A percentile compares a stretch with the other conserved stretches of the same genome.
Conservation (phyloP, 2,329 filamentous ascomycete genomes). For the Chaetomiaceae sp. region DNA sequence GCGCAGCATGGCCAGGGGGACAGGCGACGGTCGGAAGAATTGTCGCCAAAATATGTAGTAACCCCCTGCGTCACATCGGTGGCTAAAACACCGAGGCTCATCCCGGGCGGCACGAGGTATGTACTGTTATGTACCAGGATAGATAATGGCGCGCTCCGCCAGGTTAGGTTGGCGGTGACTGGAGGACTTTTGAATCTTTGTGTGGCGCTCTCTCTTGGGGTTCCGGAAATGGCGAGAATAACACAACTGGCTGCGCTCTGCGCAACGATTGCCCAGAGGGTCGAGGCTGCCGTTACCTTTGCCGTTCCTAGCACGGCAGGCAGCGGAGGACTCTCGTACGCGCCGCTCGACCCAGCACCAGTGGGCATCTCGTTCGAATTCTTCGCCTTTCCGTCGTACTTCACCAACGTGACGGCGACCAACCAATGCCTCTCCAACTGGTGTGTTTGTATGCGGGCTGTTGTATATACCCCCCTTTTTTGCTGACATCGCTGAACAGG, state of each 20-base stretch:
- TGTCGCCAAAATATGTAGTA: slow-evolving; percentile 1
- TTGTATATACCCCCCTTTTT: no score
- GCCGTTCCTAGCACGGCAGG: slow-evolving; percentile 19
- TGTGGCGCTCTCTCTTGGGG: background rate
- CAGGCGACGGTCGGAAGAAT: slow-evolving; percentile 16
- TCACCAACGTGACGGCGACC: slow-evolving; percentile 48
- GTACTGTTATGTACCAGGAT: background rate
- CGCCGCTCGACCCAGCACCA: slow-evolving; percentile 23
- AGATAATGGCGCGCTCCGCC: background rate
- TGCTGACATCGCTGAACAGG: no score
- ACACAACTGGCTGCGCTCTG: slow-evolving; percentile 1
- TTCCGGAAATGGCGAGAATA: slow-evolving; percentile 5
- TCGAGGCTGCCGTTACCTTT: slow-evolving; percentile 16
- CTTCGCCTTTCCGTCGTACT: slow-evolving; percentile 53
- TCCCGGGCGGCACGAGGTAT: background rate
- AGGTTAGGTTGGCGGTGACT: background rate
- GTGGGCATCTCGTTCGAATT: slow-evolving; percentile 44
- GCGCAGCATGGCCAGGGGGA: no score
- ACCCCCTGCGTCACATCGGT: slow-evolving; percentile 20
- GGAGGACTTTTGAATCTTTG: background rate
- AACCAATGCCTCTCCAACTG: slow-evolving; percentile 49
- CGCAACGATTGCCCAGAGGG: background rate
- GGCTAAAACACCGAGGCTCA: slow-evolving; percentile 17
- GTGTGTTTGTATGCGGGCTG: no score
- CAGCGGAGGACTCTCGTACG: slow-evolving; percentile 17